Evolutionary conservation across 345 rosid genomes (phyloP), one percentile per base, ranked within the genome.

Genomic region (Alliaria petiolata): DNA sequence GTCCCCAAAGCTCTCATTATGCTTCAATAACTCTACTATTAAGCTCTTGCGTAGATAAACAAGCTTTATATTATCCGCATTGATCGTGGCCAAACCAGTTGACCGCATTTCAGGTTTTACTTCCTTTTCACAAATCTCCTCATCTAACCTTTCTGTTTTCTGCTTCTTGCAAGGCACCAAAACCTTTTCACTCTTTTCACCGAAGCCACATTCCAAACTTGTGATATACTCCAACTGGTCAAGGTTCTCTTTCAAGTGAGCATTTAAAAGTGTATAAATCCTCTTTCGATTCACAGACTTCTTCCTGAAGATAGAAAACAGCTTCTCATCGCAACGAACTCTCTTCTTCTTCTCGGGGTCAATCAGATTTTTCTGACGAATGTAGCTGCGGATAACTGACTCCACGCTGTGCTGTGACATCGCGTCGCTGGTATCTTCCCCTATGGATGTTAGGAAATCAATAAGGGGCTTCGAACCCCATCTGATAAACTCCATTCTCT

Each of bases 401-500:
- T 72, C 69, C 55, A 83, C 82, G 8, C 65, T 69, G 50, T 54
- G 59, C 25, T 75, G 81, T 7, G 81, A 62, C 69, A 83, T 66
- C 42, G 70, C 81, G 1, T 72, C 65, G 31, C 38, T 59, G 35
- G 86, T 81, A 45, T 81, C 82, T 67, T 71, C 81, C 33, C 86
- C 86, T 43, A 81, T 63, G 50, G 75, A 85, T 31, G 39, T 71
- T 25, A 85, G 83, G 79, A 85, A 81, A 31, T 81, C 78, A 50
- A 85, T 65, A 44, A 83, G 89, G 25, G 78, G 78, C 71, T 85
- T 80, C 28, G 86, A 81, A 57, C 86, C 89, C 86, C 85, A 81
- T 60, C 84, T 71, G 1, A 51, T 33, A 59, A 74, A 84, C 70
- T 79, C 73, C 60, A 74, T 28, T 67, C 25, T 47, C 77, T 67